These are phyloP conservation scores for Bipolaris bicolor DNA, from an alignment of 2,329 filamentous ascomycete genomes.

Conservation along the genomic window DNA sequence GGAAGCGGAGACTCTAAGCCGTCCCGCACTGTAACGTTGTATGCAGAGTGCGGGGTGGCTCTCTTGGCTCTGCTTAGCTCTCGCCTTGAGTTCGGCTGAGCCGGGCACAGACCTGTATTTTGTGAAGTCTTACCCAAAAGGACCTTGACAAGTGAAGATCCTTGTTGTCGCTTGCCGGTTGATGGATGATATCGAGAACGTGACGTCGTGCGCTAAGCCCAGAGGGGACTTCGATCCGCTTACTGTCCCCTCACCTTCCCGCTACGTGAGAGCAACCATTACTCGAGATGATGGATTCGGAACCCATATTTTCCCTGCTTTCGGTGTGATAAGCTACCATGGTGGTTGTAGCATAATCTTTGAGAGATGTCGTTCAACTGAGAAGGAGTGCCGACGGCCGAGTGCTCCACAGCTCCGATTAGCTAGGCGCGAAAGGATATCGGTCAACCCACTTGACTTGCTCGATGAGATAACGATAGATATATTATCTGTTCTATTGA, in stretches of 20 bases:
- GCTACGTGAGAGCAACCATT: constrained; percentile 1
- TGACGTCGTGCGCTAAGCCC: constrained; percentile 10
- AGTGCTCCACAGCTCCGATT: too few species aligned
- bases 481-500: background rate
- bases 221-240: constrained; percentile 2
- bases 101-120: background rate
- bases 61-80: constrained; percentile 24
- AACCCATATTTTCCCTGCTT: background rate
- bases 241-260: constrained; percentile 8
- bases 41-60: constrained; percentile 32
- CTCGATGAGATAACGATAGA: too few species aligned
- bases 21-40: constrained; percentile 15
- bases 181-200: background rate
- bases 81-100: constrained; percentile 4
- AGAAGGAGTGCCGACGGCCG: too few species aligned
- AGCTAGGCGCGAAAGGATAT: too few species aligned
- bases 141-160: constrained; percentile 5
- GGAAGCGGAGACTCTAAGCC: constrained; percentile 18
- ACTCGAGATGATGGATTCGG: background rate
- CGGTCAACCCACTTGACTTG: too few species aligned
- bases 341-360: background rate
- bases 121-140: constrained; percentile 2
- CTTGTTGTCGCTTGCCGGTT: background rate
- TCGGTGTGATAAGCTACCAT: too few species aligned
- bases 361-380: too few species aligned